These are phyloP conservation scores for Ascocoryne sarcoides DNA, from an alignment of 2,329 filamentous ascomycete species.

Conservation along the genomic window DNA sequence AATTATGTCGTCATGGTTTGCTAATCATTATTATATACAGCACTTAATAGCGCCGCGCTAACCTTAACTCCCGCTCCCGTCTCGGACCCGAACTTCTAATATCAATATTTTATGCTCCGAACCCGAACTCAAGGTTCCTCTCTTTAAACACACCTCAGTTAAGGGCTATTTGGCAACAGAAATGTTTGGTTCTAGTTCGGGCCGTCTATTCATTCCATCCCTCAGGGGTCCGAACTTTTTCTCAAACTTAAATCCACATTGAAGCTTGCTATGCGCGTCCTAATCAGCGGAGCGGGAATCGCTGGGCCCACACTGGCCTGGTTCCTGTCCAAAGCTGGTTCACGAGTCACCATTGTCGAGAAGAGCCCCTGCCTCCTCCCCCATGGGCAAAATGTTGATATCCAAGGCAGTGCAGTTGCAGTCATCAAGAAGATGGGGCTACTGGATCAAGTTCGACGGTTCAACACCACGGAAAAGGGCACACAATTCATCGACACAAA, in stretches of 20 bases:
- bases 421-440: slow-evolving; percentile 43
- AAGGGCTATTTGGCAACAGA: neutral
- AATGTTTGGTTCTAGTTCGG: neutral
- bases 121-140: no score
- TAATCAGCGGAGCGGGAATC: slow-evolving; percentile 31
- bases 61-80: no score
- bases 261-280: slow-evolving; percentile 22
- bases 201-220: neutral
- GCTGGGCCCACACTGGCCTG: slow-evolving; percentile 38
- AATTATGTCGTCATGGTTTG: no score
- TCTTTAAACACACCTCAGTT: no score
- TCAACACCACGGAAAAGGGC: slow-evolving; percentile 37
- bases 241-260: neutral
- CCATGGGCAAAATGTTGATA: slow-evolving; percentile 44
- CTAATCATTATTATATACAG: no score
- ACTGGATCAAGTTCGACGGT: slow-evolving; percentile 33
- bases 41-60: no score
- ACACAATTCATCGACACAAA: slow-evolving; percentile 34
- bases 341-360: slow-evolving; percentile 34
- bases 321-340: slow-evolving; percentile 37
- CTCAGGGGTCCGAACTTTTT: slow-evolving; percentile 8
- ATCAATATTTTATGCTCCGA: no score
- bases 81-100: no score
- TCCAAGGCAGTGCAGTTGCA: slow-evolving; percentile 41
- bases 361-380: slow-evolving; percentile 33